phyloP scores from a whole-genome alignment of 805 yeast species.

The Spathaspora hagerdaliae region DNA sequence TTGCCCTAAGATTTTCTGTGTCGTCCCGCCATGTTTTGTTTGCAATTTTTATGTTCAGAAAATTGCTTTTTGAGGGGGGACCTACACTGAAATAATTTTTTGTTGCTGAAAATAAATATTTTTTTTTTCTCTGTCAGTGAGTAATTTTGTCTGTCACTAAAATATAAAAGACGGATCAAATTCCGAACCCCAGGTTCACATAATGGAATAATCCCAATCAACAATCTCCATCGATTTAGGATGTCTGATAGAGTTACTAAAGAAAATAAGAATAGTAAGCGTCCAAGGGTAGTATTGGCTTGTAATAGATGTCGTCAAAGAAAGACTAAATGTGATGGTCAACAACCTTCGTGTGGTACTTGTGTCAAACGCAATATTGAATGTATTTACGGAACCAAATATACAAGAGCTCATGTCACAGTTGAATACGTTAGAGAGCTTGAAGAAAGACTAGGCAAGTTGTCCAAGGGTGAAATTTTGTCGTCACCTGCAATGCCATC shows the following conservation, averaged over 20 bases:
- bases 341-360: constrained; percentile 7
- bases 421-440: constrained; percentile 8
- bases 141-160: neutral
- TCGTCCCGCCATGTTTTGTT: too few relatives aligned
- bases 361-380: constrained; percentile 5
- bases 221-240: neutral
- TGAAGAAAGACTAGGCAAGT: constrained; percentile 4
- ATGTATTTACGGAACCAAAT: constrained; percentile 5
- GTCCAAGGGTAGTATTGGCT: constrained; percentile 7
- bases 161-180: neutral
- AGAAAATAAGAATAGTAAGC: neutral
- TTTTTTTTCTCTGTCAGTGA: neutral
- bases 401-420: constrained; percentile 6
- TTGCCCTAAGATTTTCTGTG: too few relatives aligned
- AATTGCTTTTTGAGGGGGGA: neutral
- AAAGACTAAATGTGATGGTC: constrained; percentile 10
- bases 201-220: too few relatives aligned
- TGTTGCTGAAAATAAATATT: neutral
- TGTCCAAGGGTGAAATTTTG: neutral
- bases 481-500: neutral
- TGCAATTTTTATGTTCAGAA: too few relatives aligned
- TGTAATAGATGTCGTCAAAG: constrained; percentile 10
- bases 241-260: neutral
- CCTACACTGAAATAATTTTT: too few relatives aligned
- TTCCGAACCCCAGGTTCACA: neutral